Percentiles rank a stretch among this genome's conserved stretches.
Conservation (phyloP, 1,284 basidiomycete species). For the Leccinum pseudoinsigne region DNA sequence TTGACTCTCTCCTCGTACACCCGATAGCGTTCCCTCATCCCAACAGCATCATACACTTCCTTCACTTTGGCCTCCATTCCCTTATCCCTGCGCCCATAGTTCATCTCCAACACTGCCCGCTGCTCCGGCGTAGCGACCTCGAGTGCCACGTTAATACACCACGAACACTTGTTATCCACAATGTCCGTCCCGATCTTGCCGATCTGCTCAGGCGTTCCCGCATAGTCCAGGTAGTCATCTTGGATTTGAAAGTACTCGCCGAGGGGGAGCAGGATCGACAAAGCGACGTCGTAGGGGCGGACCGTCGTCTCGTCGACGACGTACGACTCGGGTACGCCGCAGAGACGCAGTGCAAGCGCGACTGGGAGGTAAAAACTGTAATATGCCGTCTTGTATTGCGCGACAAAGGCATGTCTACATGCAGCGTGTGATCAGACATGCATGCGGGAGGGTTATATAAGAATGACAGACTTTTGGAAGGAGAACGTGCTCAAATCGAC, state of each 20-base stretch:
- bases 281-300: constrained; percentile 77
- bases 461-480: constrained; percentile 58
- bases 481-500: constrained; percentile 92
- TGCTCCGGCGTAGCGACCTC: constrained; percentile 56
- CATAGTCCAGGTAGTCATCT: constrained; percentile 97
- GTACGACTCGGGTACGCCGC: constrained; percentile 64
- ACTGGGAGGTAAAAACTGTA: constrained; percentile 99
- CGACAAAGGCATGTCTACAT: constrained; percentile 87
- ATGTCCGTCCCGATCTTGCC: constrained; percentile 99
- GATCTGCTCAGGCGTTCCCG: constrained; percentile 87
- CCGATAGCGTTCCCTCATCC: constrained; percentile 58
- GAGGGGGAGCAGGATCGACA: constrained; percentile 86
- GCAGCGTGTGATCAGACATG: background rate
- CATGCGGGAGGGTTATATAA: background rate
- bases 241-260: constrained; percentile 99
- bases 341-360: constrained; percentile 88
- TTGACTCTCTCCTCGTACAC: constrained; percentile 71
- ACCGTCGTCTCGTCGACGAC: constrained; percentile 35
- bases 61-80: constrained; percentile 62
- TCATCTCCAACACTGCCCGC: constrained; percentile 63
- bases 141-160: constrained; percentile 95
- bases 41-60: constrained; percentile 64
- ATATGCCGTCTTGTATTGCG: constrained; percentile 97
- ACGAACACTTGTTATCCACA: constrained; percentile 98
- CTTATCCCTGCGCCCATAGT: constrained; percentile 85